These are phyloP conservation scores for Fusarium annulatum DNA, from an alignment of 2,329 filamentous ascomycete species.

Conservation along the genomic window DNA sequence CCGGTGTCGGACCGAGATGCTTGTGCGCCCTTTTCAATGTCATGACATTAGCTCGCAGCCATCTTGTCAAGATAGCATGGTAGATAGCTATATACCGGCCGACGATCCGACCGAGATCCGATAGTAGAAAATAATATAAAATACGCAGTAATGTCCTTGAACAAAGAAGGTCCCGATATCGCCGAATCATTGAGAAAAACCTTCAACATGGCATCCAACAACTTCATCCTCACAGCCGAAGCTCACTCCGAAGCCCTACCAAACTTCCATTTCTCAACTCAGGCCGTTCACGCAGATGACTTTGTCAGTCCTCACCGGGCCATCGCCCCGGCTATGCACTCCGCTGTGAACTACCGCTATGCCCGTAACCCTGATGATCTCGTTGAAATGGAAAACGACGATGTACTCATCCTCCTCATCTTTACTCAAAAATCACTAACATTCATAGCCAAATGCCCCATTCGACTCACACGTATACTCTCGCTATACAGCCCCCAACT, in stretches of 20 bases:
- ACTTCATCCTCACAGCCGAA: not conserved
- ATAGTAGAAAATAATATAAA: not conserved
- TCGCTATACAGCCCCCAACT: slow-evolving; percentile 80
- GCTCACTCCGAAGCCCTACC: not conserved
- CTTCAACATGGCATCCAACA: not conserved
- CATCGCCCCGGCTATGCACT: not conserved
- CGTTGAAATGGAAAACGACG: not conserved
- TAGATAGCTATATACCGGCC: not conserved
- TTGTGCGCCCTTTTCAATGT: not conserved
- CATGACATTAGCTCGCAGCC: not conserved
- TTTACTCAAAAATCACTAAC: not conserved
- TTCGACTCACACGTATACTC: slow-evolving; percentile 83
- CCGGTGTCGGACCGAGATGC: not conserved
- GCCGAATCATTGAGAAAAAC: not conserved
- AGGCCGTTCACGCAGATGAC: not conserved
- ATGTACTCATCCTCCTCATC: not conserved
- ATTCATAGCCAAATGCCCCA: slow-evolving; percentile 58
- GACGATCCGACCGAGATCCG: not conserved
- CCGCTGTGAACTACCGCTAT: not conserved
- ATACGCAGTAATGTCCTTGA: not conserved
- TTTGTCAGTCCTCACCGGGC: not conserved
- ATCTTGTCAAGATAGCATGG: not conserved
- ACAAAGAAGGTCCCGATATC: too few relatives aligned
- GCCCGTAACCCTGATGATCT: not conserved
- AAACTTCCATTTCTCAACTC: not conserved